A percentile compares a stretch with the other conserved stretches of the same genome.
Conservation (phyloP, 306 rosid species). For the Pyrus betulifolia region DNA sequence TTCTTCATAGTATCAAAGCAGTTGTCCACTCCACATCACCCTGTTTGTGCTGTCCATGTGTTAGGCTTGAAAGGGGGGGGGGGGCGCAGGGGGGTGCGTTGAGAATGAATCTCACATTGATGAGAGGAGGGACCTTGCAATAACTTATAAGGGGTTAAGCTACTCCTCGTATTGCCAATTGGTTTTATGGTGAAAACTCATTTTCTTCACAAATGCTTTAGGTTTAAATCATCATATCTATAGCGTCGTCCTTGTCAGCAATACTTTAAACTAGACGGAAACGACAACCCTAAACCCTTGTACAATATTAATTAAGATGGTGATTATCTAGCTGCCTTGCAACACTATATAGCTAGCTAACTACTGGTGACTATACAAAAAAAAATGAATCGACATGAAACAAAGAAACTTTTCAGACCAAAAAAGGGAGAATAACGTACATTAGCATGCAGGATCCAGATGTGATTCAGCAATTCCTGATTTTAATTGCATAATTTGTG, state of each 20-base stretch:
- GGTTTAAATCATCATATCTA: background rate
- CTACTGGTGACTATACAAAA: no score
- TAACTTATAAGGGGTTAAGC: no score
- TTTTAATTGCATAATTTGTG: background rate
- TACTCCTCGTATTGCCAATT: no score
- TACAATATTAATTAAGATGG: background rate
- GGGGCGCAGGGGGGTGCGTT: no score
- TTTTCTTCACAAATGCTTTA: no score
- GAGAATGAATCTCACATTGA: no score
- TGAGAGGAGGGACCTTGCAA: no score
- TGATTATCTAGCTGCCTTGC: background rate
- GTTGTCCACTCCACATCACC: no score
- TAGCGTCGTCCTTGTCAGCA: background rate
- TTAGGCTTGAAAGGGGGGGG: no score
- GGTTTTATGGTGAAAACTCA: no score
- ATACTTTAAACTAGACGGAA: background rate
- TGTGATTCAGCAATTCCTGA: background rate
- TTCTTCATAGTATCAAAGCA: no score
- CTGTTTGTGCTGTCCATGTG: no score
- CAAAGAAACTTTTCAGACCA: background rate
- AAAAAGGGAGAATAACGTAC: background rate
- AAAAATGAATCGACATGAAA: background rate
- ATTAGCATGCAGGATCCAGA: background rate
- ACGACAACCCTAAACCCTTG: background rate
- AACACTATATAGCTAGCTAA: background rate